Conservation (phyloP, 2,329 filamentous ascomycete species). For the Westerdykella ornata region DNA sequence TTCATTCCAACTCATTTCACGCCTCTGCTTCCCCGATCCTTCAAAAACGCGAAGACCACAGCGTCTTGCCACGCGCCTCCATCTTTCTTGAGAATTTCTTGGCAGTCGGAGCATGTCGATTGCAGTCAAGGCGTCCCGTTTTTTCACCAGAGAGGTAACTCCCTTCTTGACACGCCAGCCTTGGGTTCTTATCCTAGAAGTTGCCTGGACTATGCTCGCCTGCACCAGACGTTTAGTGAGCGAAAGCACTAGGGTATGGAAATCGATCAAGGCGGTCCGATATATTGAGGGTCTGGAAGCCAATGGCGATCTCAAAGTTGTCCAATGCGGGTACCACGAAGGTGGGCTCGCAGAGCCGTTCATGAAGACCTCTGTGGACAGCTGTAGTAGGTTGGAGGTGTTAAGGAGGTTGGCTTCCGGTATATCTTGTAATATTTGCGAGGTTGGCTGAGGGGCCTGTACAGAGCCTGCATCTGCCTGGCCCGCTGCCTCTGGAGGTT, state of each 20-base stretch:
- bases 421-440: conserved; percentile 22
- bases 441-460: background rate
- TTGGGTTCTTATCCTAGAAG: conserved; percentile 57
- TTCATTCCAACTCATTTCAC: conserved; percentile 41
- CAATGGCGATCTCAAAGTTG: conserved; percentile 58
- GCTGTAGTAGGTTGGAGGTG: conserved; percentile 20
- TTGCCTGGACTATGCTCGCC: conserved; percentile 62
- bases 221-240: conserved; percentile 66
- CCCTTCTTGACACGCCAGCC: conserved; percentile 23
- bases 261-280: conserved; percentile 68
- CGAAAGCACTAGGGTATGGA: conserved; percentile 61
- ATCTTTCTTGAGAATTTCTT: conserved; percentile 43
- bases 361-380: conserved; percentile 35
- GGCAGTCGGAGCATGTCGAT: conserved; percentile 50
- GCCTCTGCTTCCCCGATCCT: conserved; percentile 18
- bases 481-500: conserved; percentile 8
- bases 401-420: conserved; percentile 31
- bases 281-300: conserved; percentile 62
- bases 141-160: conserved; percentile 35
- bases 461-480: conserved; percentile 1
- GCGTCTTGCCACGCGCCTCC: conserved; percentile 48
- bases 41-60: conserved; percentile 47
- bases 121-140: conserved; percentile 50
- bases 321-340: conserved; percentile 32
- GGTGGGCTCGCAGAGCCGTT: conserved; percentile 24